Percentiles rank a stretch among this genome's conserved stretches.
Evolutionary conservation across 305 asterid genomes (phyloP).

Genomic region (Fraxinus nigra): DNA sequence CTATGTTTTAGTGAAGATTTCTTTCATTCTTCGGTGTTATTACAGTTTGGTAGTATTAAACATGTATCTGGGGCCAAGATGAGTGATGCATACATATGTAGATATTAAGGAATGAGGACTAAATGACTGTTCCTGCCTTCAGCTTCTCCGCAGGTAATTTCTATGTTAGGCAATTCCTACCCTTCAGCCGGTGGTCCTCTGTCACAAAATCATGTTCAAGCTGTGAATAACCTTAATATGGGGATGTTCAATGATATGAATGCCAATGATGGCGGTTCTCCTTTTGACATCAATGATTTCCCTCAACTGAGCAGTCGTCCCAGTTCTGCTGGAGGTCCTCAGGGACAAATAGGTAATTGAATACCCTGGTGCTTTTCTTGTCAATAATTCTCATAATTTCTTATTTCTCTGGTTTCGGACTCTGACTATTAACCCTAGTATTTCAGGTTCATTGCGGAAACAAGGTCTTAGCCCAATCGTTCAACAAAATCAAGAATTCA

Average conservation of each 20-base stretch:
- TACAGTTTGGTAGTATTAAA: neutral
- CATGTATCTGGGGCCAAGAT: constrained; percentile 20
- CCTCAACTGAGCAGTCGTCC: constrained; percentile 96
- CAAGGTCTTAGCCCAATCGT: constrained; percentile 84
- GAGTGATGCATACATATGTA: constrained; percentile 1
- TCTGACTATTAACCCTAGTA: constrained; percentile 20
- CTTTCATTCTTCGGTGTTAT: neutral
- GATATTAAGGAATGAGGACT: constrained; percentile 19
- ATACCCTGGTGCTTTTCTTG: constrained; percentile 20
- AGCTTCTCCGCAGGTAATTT: constrained; percentile 96
- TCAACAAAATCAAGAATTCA: constrained; percentile 98
- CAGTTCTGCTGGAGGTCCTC: constrained; percentile 97
- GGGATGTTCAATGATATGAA: constrained; percentile 85
- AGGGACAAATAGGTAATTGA: constrained; percentile 81
- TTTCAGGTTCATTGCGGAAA: constrained; percentile 88
- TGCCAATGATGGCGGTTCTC: constrained; percentile 70
- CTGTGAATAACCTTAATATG: constrained; percentile 67
- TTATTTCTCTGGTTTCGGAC: constrained; percentile 25
- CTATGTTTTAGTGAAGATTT: neutral
- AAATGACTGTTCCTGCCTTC: constrained; percentile 41
- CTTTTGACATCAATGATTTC: constrained; percentile 95
- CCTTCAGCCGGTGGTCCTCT: constrained; percentile 83
- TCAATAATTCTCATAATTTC: constrained; percentile 11
- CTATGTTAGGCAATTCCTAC: constrained; percentile 83
- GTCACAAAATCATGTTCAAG: constrained; percentile 81